Evolutionary conservation across 176 grass and related monocot species (phyloP), one percentile per base, ranked within the genome.

Genomic region (Lolium rigidum): DNA sequence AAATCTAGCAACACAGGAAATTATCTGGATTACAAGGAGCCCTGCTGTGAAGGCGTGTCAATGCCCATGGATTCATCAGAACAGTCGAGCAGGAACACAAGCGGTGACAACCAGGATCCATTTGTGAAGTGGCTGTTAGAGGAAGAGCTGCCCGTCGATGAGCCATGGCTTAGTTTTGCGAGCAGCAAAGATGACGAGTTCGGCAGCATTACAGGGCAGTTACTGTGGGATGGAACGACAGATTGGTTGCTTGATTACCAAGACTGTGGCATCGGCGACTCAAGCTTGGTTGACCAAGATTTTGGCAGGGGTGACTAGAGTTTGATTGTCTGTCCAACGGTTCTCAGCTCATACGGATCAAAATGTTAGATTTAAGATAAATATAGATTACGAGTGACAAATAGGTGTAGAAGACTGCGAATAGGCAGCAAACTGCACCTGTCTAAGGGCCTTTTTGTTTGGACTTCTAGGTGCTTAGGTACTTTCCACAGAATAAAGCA

Each of bases 161-260:
- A 93, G 70, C 76, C 86, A 4, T 95, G 91, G 94, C 58, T 87
- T 3, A n/a, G 79, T 72, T 88, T 81, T 70, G 22, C 54, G 0
- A 61, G 66, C 31, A 25, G 48, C 24, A 85, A 80, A 7, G 20
- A 60, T 18, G 38, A 80, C 35, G 84, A 80, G 16, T 70, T 81
- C 1, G 74, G 74, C 84, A 50, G 79, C 39, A 22, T 70, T 10
- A 10, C 55, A 10, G 60, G 15, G 6, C 70, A 61, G 0, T 81
- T 76, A 18, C 50, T 61, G 16, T 85, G 68, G 50, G 83, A 89
- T 9, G 88, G 83, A 81, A 24, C 87, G 44, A 86, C 62, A 26
- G 92, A 97, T 21, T 97, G 95, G 95, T 83, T 97, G 78, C 87
- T 94, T 70, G 95, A 97, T 69, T 97, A 93, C 80, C 90, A 90